Conservation (phyloP, 2,329 filamentous ascomycete species). For the Myriangium duriaei region DNA sequence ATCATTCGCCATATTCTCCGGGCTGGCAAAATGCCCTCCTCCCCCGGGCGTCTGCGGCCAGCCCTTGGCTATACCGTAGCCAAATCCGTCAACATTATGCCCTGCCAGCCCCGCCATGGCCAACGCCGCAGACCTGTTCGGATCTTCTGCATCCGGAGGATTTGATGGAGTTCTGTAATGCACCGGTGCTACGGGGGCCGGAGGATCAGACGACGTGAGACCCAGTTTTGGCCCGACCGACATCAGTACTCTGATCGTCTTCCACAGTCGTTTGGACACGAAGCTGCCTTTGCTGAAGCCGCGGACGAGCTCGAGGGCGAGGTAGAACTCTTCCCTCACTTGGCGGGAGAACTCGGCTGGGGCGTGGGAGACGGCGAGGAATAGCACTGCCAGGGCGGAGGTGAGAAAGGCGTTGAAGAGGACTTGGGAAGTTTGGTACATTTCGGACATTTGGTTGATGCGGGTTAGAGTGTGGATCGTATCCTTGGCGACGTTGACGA, state of each 20-base stretch:
- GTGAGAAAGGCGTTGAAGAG: slow-evolving; percentile 74
- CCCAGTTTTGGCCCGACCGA: slow-evolving; percentile 60
- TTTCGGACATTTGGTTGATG: slow-evolving; percentile 57
- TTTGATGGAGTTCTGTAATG: background rate
- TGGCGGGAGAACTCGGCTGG: slow-evolving; percentile 56
- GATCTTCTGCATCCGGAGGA: slow-evolving; percentile 26
- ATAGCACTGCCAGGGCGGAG: slow-evolving; percentile 61
- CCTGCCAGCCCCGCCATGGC: slow-evolving; percentile 55
- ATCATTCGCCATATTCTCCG: slow-evolving; percentile 50
- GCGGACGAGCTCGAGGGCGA: slow-evolving; percentile 62
- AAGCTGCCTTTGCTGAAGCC: slow-evolving; percentile 59
- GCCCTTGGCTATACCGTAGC: slow-evolving; percentile 35
- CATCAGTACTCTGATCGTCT: slow-evolving; percentile 57
- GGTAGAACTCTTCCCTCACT: slow-evolving; percentile 66
- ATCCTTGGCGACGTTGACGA: slow-evolving; percentile 63
- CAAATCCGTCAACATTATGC: slow-evolving; percentile 46
- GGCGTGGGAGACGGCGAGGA: slow-evolving; percentile 63
- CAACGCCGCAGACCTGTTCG: slow-evolving; percentile 49
- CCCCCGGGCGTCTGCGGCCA: slow-evolving; percentile 11
- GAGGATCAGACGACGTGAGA: slow-evolving; percentile 27
- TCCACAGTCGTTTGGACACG: slow-evolving; percentile 62
- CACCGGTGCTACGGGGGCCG: background rate
- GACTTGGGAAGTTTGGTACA: slow-evolving; percentile 59
- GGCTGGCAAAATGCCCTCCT: slow-evolving; percentile 31
- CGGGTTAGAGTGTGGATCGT: slow-evolving; percentile 60